Conservation (phyloP, 2,329 filamentous ascomycete species). For the Diaporthe longicolla region DNA sequence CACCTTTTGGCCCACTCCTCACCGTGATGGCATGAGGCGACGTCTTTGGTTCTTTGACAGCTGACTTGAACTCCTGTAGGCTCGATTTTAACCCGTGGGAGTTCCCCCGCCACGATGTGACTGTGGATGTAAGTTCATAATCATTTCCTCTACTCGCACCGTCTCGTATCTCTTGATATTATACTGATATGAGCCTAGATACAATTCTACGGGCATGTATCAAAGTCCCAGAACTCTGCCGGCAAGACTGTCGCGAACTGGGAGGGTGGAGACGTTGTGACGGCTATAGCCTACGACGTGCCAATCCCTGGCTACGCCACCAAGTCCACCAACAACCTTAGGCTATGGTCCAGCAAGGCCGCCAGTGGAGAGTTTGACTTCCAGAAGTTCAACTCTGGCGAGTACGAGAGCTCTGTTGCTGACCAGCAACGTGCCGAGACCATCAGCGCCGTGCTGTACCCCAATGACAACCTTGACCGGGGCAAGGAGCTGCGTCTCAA, state of each 20-base stretch:
- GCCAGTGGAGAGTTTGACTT: slow-evolving; percentile 98
- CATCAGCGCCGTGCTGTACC: slow-evolving; percentile 96
- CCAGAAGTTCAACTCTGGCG: slow-evolving; percentile 97
- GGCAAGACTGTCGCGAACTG: slow-evolving; percentile 83
- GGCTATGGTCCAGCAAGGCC: slow-evolving; percentile 97
- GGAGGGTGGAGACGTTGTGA: slow-evolving; percentile 94
- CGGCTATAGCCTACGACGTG: slow-evolving; percentile 94
- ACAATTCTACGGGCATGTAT: slow-evolving; percentile 92
- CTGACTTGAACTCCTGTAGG: too few relatives aligned
- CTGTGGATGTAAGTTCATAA: slow-evolving; percentile 77
- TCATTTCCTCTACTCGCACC: not conserved
- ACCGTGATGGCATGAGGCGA: too few relatives aligned
- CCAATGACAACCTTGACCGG: slow-evolving; percentile 96
- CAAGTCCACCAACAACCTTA: slow-evolving; percentile 93
- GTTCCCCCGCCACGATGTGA: slow-evolving; percentile 95
- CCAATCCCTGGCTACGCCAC: slow-evolving; percentile 92
- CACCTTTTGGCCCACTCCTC: too few relatives aligned
- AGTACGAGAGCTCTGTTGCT: slow-evolving; percentile 95
- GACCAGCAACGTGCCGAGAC: slow-evolving; percentile 99
- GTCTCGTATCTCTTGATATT: not conserved
- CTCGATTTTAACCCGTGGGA: slow-evolving; percentile 98
- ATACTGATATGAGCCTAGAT: slow-evolving; percentile 63
- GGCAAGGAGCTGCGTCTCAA: slow-evolving; percentile 98
- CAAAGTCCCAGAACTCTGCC: slow-evolving; percentile 79
- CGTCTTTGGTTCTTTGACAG: too few relatives aligned